These are phyloP conservation scores for Trichoderma sp. DNA, from an alignment of 2,329 filamentous ascomycete genomes.

Conservation along the genomic window DNA sequence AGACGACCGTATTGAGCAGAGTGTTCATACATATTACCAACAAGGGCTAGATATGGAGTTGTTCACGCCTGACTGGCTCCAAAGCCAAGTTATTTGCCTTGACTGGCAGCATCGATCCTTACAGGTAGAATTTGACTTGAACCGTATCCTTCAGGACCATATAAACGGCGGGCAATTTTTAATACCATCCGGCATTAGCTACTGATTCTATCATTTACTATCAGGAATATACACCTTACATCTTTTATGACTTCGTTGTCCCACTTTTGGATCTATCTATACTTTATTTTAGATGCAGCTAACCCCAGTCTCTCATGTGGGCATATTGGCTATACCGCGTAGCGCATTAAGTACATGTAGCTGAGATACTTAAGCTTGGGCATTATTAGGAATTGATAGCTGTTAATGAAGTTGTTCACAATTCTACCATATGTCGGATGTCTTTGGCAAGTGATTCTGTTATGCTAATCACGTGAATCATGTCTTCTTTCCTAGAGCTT, in stretches of 20 bases:
- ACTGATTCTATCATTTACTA: not conserved
- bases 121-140: constrained; percentile 12
- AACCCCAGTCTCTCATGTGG: not conserved
- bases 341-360: not conserved
- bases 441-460: not conserved
- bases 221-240: too few species aligned
- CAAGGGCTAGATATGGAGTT: not conserved
- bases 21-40: not conserved
- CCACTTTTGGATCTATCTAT: not conserved
- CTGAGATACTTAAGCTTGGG: not conserved
- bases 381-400: not conserved
- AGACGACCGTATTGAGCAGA: not conserved
- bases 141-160: constrained; percentile 10
- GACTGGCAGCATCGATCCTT: constrained; percentile 3
- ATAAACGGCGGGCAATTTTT: not conserved
- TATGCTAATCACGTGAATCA: not conserved
- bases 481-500: not conserved
- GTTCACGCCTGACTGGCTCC: constrained; percentile 15
- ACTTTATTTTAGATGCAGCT: not conserved
- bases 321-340: not conserved
- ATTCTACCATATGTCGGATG: not conserved
- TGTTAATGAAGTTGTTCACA: not conserved
- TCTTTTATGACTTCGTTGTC: too few species aligned
- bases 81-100: not conserved
- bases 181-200: not conserved